Conservation (phyloP, 2,329 filamentous ascomycete genomes). For the Fusarium miscanthi region DNA sequence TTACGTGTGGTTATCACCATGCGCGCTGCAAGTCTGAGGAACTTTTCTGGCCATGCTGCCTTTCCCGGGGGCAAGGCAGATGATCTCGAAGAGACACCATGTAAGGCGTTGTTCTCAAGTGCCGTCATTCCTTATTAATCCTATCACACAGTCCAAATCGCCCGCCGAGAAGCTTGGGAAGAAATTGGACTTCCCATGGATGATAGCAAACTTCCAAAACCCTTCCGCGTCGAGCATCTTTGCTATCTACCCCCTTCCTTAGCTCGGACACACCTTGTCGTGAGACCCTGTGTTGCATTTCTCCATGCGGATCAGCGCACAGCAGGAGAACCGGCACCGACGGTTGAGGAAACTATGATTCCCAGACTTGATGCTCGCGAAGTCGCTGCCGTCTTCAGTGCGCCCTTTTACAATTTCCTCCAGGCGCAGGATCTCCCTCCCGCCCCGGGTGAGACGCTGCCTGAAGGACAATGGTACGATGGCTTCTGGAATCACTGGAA, state of each 20-base stretch:
- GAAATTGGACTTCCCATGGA: constrained; percentile 89
- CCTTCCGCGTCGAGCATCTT: constrained; percentile 88
- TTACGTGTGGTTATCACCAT: constrained; percentile 78
- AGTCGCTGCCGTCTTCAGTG: constrained; percentile 93
- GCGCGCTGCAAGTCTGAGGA: constrained; percentile 71
- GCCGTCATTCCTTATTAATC: not conserved
- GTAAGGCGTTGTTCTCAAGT: constrained; percentile 52
- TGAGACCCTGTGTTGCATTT: constrained; percentile 81
- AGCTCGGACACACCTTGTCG: constrained; percentile 77
- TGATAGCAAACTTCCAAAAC: constrained; percentile 74
- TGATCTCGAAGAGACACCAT: constrained; percentile 66
- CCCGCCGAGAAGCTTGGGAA: constrained; percentile 89
- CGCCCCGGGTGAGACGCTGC: constrained; percentile 52
- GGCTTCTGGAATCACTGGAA: constrained; percentile 86
- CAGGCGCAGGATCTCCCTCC: constrained; percentile 66
- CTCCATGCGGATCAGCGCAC: constrained; percentile 70
- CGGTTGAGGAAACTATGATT: constrained; percentile 77
- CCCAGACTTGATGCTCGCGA: constrained; percentile 88
- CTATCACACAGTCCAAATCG: constrained; percentile 75
- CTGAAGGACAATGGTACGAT: constrained; percentile 80
- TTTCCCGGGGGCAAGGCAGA: constrained; percentile 84
- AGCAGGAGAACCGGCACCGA: constrained; percentile 48
- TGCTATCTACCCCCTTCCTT: constrained; percentile 84
- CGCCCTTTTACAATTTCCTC: constrained; percentile 87
- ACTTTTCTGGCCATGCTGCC: constrained; percentile 86